These are phyloP conservation scores for Mariannaea sp. DNA, from an alignment of 2,329 filamentous ascomycete species.

Conservation along the genomic window DNA sequence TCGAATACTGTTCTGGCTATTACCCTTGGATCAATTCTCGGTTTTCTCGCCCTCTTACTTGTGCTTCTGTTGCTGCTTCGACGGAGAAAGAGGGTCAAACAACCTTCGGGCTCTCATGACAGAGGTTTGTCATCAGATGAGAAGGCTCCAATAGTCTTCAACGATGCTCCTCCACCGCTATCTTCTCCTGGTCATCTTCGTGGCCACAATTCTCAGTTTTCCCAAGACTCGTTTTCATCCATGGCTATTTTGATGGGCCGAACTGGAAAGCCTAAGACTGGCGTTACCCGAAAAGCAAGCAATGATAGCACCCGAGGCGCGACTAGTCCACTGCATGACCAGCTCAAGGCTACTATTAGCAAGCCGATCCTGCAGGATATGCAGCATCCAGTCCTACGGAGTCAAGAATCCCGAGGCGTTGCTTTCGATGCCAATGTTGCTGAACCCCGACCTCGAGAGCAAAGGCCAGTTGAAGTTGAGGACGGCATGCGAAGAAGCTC, in stretches of 20 bases:
- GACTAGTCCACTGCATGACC: constrained; percentile 61
- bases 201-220: constrained; percentile 58
- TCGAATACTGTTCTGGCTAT: constrained; percentile 73
- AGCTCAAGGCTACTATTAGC: constrained; percentile 66
- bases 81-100: constrained; percentile 53
- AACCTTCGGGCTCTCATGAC: constrained; percentile 51
- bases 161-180: constrained; percentile 48
- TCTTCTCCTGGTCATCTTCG: constrained; percentile 48
- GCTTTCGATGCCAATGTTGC: constrained; percentile 44
- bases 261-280: constrained; percentile 51
- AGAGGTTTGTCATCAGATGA: constrained; percentile 57
- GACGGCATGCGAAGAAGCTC: constrained; percentile 64
- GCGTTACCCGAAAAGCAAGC: constrained; percentile 59
- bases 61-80: constrained; percentile 67
- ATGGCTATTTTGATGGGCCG: constrained; percentile 71
- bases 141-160: constrained; percentile 59
- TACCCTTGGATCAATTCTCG: constrained; percentile 80
- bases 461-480: constrained; percentile 42
- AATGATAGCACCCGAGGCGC: constrained; percentile 57
- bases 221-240: constrained; percentile 64
- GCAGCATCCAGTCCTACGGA: constrained; percentile 40
- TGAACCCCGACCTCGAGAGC: constrained; percentile 44
- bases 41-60: constrained; percentile 71
- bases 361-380: constrained; percentile 60
- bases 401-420: constrained; percentile 50